Base-by-base conservation (phyloP, 768 basidiomycete species). In the Epithele typhae region DNA sequence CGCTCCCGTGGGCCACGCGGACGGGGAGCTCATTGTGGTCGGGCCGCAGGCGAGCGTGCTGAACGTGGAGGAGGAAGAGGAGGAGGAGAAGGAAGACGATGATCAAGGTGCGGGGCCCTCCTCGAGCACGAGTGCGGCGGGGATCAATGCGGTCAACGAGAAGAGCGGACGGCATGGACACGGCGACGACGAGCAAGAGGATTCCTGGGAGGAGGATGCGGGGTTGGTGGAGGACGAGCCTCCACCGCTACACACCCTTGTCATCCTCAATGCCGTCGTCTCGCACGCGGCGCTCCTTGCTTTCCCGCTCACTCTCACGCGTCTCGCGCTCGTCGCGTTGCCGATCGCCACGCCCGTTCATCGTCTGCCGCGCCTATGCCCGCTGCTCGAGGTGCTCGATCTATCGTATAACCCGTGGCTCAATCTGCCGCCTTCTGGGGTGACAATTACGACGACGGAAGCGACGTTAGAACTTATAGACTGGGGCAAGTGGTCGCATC, bases 341-440 rank as follows among this genome's bases (percentile, higher is more conserved):
- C 65, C 74, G 1, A 46, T 64, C 5, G 67, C 73, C 0, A 62
- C 81, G 15, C 67, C 79, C 2, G 57, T 89, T 17, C 74, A 80
- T 51, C 71, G 80, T 50, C 64, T 89, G 30, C 78, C 84, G 1
- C 66, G 62, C 10, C 58, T 75, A 12, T 84, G 81, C 52, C 87
- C 86, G 1, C 61, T 82, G n/a, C 65, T 89, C 22, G 65, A 74
- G 18, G 57, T 81, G 21, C 61, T 88, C 25, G 86, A 88, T 58
- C 60, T 89, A 38, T 89, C 87, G 1, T 85, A 75, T 59, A 88
- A 87, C 40, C 30, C 43, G 4, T 79, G 78, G 77, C 55, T 78
- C 21, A 49, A 46, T 24, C 41, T 50, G 14, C 43, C 43, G 15
- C 32, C 45, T 1, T 51, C 42, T 8, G 56, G 46, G 12, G 30